A percentile compares a stretch with the other conserved stretches of the same genome.
phyloP scores from a whole-genome alignment of 2,329 filamentous ascomycete species.

The Cadophora sp. region DNA sequence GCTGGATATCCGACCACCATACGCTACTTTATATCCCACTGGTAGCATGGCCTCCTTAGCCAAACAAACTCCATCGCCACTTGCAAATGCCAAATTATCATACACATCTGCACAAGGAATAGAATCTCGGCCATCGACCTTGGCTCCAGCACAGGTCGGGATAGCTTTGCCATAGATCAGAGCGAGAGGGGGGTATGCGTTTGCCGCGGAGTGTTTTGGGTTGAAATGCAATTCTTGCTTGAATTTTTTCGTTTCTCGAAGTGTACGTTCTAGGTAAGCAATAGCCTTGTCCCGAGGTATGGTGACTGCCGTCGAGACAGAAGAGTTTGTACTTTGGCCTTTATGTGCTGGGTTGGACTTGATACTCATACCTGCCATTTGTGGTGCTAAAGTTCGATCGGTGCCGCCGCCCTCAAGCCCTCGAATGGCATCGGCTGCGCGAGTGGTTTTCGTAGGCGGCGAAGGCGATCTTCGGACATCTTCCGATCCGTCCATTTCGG shows the following conservation, averaged over 20 bases:
- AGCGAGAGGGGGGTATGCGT: constrained; percentile 81
- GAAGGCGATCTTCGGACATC: constrained; percentile 19
- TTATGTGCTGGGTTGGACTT: constrained; percentile 37
- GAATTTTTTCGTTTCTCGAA: constrained; percentile 75
- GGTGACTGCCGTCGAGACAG: constrained; percentile 44
- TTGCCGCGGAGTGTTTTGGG: constrained; percentile 64
- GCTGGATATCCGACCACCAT: constrained; percentile 76
- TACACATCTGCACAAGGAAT: constrained; percentile 82
- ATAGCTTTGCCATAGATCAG: constrained; percentile 87
- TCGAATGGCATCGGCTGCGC: constrained; percentile 39
- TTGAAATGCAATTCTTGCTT: constrained; percentile 74
- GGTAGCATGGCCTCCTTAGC: constrained; percentile 87
- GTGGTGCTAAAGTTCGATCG: constrained; percentile 41
- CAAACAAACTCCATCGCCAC: constrained; percentile 88
- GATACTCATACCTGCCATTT: constrained; percentile 36
- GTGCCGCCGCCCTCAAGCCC: constrained; percentile 38
- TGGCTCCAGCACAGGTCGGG: constrained; percentile 83
- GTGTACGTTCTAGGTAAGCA: constrained; percentile 76
- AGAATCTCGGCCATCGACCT: constrained; percentile 73
- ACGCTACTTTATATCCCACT: constrained; percentile 75
- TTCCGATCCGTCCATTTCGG: background rate
- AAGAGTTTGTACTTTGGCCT: constrained; percentile 38
- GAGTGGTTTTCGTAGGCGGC: constrained; percentile 37
- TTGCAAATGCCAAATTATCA: constrained; percentile 85
- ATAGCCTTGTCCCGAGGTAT: constrained; percentile 48